Evolutionary conservation across 2,329 filamentous ascomycete genomes (phyloP).

Genomic region (Talaromyces sp.): DNA sequence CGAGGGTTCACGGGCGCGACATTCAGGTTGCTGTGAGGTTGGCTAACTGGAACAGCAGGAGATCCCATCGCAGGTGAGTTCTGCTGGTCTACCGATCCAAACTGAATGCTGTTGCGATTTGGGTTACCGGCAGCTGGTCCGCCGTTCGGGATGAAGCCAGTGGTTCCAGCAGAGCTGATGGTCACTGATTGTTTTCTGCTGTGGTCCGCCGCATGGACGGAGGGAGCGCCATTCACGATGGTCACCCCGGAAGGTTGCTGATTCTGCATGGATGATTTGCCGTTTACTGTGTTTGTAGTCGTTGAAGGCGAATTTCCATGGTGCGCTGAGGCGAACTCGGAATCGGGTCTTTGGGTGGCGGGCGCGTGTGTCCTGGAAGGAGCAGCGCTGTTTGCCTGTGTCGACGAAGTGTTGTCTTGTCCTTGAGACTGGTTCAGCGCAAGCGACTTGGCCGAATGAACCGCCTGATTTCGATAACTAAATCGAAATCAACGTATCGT

Average conservation of each 20-base stretch:
- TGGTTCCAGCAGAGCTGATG: slow-evolving; percentile 78
- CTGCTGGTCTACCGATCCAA: slow-evolving; percentile 69
- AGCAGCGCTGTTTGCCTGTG: slow-evolving; percentile 47
- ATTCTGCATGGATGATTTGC: slow-evolving; percentile 59
- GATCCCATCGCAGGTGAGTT: slow-evolving; percentile 60
- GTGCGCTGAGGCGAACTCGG: slow-evolving; percentile 49
- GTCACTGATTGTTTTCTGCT: slow-evolving; percentile 84
- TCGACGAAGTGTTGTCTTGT: slow-evolving; percentile 36
- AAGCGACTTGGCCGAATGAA: slow-evolving; percentile 1
- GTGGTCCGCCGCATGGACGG: slow-evolving; percentile 59
- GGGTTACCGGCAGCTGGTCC: slow-evolving; percentile 55
- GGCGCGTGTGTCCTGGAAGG: slow-evolving; percentile 57
- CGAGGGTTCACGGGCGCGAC: slow-evolving; percentile 62
- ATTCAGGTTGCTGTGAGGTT: slow-evolving; percentile 39
- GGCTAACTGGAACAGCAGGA: slow-evolving; percentile 49
- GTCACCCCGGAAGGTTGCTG: slow-evolving; percentile 47
- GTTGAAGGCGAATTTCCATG: slow-evolving; percentile 62
- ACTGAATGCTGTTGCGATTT: slow-evolving; percentile 63
- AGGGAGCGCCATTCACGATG: slow-evolving; percentile 63
- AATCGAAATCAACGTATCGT: slow-evolving; percentile 3
- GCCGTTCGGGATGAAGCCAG: slow-evolving; percentile 72
- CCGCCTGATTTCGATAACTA: slow-evolving; percentile 1
- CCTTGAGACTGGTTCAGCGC: slow-evolving; percentile 48
- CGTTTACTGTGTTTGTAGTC: slow-evolving; percentile 70
- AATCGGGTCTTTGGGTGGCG: slow-evolving; percentile 58